Conservation (phyloP, 352 stramenopile species). For the Phytophthora pisi region DNA sequence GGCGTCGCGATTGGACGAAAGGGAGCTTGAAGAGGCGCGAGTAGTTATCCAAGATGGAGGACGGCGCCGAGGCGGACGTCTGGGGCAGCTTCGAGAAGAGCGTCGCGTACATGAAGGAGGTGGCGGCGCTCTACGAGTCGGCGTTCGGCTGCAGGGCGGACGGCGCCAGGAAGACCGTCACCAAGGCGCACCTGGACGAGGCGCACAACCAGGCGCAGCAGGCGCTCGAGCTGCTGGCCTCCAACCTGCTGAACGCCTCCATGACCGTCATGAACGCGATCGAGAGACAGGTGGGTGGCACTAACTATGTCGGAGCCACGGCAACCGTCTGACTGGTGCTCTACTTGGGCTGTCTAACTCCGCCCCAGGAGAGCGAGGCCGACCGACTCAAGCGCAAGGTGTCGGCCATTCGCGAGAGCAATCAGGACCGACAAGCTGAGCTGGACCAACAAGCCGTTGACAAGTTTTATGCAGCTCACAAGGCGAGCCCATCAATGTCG, state of each 20-base stretch:
- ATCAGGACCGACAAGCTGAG: conserved; percentile 22
- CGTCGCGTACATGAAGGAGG: conserved; percentile 56
- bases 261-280: conserved; percentile 43
- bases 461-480: conserved; percentile 23
- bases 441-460: conserved; percentile 16
- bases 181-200: conserved; percentile 47
- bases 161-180: conserved; percentile 29
- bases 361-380: conserved; percentile 24
- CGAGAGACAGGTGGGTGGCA: conserved; percentile 41
- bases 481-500: neutral
- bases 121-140: conserved; percentile 59
- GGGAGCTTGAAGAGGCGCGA: conserved; percentile 6
- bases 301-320: neutral
- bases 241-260: conserved; percentile 59
- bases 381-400: conserved; percentile 17
- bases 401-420: conserved; percentile 15
- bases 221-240: conserved; percentile 61
- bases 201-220: conserved; percentile 55
- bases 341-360: neutral
- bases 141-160: conserved; percentile 34
- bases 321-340: neutral
- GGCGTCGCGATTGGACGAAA: conserved; percentile 8
- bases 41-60: neutral
- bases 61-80: conserved; percentile 27
- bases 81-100: conserved; percentile 59